Evolutionary conservation across 352 stramenopile genomes (phyloP), one percentile per base, ranked within the genome.

Genomic region (Phytopythium cucurbitacearum): DNA sequence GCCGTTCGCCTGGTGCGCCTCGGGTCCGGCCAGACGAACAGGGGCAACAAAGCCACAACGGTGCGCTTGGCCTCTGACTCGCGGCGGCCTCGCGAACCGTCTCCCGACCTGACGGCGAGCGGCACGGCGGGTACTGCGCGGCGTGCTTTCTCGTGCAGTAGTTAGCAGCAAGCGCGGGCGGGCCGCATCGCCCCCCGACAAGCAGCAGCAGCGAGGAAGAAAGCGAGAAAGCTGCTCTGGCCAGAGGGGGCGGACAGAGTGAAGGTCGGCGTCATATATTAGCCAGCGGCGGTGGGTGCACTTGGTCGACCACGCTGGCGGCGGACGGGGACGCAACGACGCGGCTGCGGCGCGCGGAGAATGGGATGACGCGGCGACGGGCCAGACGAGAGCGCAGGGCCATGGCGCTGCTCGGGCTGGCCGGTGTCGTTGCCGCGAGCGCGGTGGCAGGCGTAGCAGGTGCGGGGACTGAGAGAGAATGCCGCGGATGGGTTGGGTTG

Each of bases 301-400:
- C 21, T 28, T 16, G 16, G 42, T 9, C 42, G 42, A 48, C 15
- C 45, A 51, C 36, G 5, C 45, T 51, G 45, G 45, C 45, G 45
- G 32, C 45, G 45, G 45, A 12, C 34, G 5, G 6, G 13, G 40
- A 56, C 50, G 34, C 4, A 40, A 40, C 12, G 5, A 40, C 39
- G 13, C 12, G 50, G 39, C 33, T 16, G 45, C 33, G 33, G 45
- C 45, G 50, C 39, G 33, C 57, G 51, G 44, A 64, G 57, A 51
- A 64, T 60, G 57, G 33, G 10, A 59, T 55, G 51, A 64, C 33
- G 57, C 38, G 4, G 33, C 45, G 33, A n/a, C 13, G 12, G 16
- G 44, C 28, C 2, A 7, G 2, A 12, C 44, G 32, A 50, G 44
- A 13, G 7, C 42, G 21, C 21, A 28, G 21, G 21, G 21, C 21